Base-by-base conservation (phyloP, 768 basidiomycete genomes). In the Russula compacta region DNA sequence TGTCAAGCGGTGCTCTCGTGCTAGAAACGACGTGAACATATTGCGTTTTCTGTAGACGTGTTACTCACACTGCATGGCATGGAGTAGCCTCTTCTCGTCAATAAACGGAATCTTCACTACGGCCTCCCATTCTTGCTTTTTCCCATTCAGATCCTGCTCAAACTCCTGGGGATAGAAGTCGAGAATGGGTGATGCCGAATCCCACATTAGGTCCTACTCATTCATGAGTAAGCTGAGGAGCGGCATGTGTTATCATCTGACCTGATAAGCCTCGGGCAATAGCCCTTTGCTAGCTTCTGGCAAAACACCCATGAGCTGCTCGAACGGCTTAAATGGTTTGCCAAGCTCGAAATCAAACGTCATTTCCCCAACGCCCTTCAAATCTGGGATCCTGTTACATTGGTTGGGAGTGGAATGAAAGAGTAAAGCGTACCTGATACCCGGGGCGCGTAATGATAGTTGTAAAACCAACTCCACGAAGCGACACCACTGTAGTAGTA, bases 71-170 rank as follows among this genome's bases (percentile, higher is more conserved):
- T 77, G 74, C 95, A 99, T 98, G 3, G 95, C 90, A 36, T 76
- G 76, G 36, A 97, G 74, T 21, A 99, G 71, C 54, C 92, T 79
- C 11, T 74, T 67, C 71, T 95, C 84, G 49, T 97, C 86, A 62
- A 99, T 98, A 73, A 99, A 99, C 0, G 97, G 97, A 66, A 99
- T 98, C 76, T 98, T 98, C 56, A 99, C 93, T 53, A 98, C 83
- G 0, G 97, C 95, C 72, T 99, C 97, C 97, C 97, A 99, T 29
- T 98, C 95, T 67, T 89, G 86, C 71, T 94, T 98, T 81, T 99
- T 99, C 36, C 97, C 97, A 67, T 99, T 98, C 70, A 97, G 74
- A 75, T 99, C 97, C 65, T 82, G 84, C 65, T 92, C 93, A 66
- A 98, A 98, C 55, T 93, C 86, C 15, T 78, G 66, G 2, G 97